Percentiles rank a stretch among this genome's conserved stretches.
These are phyloP conservation scores for Saccharomyces pastorianus DNA, from an alignment of 1,139 yeast genomes.

Conservation along the genomic window DNA sequence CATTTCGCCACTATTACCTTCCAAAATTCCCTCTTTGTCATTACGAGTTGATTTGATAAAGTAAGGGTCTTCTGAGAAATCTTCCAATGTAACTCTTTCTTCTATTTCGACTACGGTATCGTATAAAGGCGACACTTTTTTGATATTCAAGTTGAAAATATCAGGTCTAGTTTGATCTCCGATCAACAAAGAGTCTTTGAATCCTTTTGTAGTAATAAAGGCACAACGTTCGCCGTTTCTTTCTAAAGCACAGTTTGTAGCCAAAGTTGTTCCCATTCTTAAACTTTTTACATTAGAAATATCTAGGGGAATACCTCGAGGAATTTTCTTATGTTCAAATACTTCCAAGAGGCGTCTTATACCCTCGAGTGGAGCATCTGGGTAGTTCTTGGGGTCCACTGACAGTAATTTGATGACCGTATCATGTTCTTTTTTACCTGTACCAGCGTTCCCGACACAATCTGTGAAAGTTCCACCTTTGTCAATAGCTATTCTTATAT, in stretches of 20 bases:
- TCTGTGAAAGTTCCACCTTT: constrained; percentile 90
- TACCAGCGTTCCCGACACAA: constrained; percentile 45
- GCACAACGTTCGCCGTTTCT: constrained; percentile 49
- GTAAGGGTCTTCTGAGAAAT: constrained; percentile 52
- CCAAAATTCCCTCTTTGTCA: constrained; percentile 31
- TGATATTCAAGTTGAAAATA: constrained; percentile 52
- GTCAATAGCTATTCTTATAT: constrained; percentile 37
- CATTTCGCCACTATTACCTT: constrained; percentile 59
- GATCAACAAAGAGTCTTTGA: constrained; percentile 50
- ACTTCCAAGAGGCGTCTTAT: constrained; percentile 67
- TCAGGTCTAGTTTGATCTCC: constrained; percentile 69
- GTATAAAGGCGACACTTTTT: constrained; percentile 52
- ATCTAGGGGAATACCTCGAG: constrained; percentile 42
- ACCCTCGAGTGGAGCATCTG: constrained; percentile 89
- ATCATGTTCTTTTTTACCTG: constrained; percentile 38
- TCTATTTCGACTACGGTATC: constrained; percentile 56
- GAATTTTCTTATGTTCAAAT: constrained; percentile 42
- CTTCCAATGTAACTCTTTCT: constrained; percentile 66
- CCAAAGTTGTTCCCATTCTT: constrained; percentile 76
- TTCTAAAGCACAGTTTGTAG: constrained; percentile 61
- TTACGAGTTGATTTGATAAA: constrained; percentile 26
- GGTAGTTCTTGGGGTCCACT: constrained; percentile 78
- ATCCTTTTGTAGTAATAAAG: constrained; percentile 45
- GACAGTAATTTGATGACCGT: constrained; percentile 65
- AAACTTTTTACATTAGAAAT: constrained; percentile 46